These are phyloP conservation scores for Kazachstania sp. DNA, from an alignment of 1,139 yeast species.

Conservation along the genomic window DNA sequence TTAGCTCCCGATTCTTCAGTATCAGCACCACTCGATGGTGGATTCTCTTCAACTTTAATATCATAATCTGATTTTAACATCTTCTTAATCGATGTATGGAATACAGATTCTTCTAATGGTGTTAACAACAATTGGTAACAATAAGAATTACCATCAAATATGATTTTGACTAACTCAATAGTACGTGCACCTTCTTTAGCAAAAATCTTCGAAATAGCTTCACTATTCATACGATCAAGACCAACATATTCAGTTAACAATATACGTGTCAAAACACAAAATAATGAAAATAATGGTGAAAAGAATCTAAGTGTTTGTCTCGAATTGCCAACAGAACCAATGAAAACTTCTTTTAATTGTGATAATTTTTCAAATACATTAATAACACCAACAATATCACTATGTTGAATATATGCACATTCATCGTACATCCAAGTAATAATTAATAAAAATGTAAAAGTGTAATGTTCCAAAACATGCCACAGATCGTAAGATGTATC, in stretches of 20 bases:
- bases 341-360: conserved; percentile 3
- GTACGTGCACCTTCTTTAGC: conserved; percentile 9
- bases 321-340: neutral
- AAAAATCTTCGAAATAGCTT: conserved; percentile 3
- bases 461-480: conserved; percentile 4
- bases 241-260: conserved; percentile 16
- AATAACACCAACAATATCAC: conserved; percentile 12
- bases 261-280: conserved; percentile 16
- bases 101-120: conserved; percentile 20
- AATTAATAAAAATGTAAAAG: conserved; percentile 9
- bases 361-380: conserved; percentile 15
- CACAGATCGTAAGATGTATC: conserved; percentile 8
- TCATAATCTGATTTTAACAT: conserved; percentile 14
- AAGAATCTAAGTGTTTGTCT: conserved; percentile 13
- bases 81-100: conserved; percentile 21
- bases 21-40: neutral
- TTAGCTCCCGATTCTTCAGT: neutral
- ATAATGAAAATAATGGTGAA: conserved; percentile 13
- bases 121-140: conserved; percentile 17
- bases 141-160: conserved; percentile 22
- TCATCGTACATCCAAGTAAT: conserved; percentile 11
- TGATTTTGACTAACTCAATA: conserved; percentile 11
- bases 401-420: conserved; percentile 6
- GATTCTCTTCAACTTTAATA: neutral
- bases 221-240: conserved; percentile 10